Percentiles rank a stretch among this genome's conserved stretches.
Evolutionary conservation across 768 basidiomycete genomes (phyloP).

Genomic region (Paxillus involutus): DNA sequence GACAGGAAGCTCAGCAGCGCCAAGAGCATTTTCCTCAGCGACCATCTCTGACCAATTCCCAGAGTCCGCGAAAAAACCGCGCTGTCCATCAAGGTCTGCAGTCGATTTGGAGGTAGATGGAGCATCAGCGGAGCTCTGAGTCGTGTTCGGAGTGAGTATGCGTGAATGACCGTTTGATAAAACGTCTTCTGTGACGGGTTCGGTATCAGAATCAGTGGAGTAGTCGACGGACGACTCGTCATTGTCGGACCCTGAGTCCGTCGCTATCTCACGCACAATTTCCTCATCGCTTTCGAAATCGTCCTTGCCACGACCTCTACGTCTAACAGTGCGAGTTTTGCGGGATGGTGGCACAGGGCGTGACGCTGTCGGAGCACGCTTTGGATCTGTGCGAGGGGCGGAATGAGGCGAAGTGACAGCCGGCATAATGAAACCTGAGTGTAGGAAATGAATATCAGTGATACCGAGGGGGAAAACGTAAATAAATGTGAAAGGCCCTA

Average conservation of each 20-base stretch:
- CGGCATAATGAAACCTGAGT: constrained; percentile 43
- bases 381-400: constrained; percentile 30
- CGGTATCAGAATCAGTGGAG: constrained; percentile 69
- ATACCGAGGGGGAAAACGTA: constrained; percentile 22
- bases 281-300: constrained; percentile 76
- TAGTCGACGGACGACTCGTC: constrained; percentile 59
- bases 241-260: constrained; percentile 69
- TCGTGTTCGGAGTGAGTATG: constrained; percentile 66
- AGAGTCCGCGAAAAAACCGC: constrained; percentile 51
- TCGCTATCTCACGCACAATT: constrained; percentile 66
- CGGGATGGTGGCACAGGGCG: constrained; percentile 30
- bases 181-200: constrained; percentile 66
- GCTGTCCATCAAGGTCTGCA: constrained; percentile 29
- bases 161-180: constrained; percentile 48
- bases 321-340: constrained; percentile 49
- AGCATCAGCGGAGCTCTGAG: constrained; percentile 54
- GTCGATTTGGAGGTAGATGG: constrained; percentile 28
- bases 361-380: constrained; percentile 27
- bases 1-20: constrained; percentile 68
- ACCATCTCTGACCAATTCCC: constrained; percentile 85
- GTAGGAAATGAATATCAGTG: constrained; percentile 2
- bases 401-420: constrained; percentile 38
- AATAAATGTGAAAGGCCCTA: constrained; percentile 29
- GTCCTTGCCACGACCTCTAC: constrained; percentile 61
- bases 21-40: constrained; percentile 65